Evolutionary conservation across 164 flowering plant species (phyloP).

Genomic region (Protea cynaroides): DNA sequence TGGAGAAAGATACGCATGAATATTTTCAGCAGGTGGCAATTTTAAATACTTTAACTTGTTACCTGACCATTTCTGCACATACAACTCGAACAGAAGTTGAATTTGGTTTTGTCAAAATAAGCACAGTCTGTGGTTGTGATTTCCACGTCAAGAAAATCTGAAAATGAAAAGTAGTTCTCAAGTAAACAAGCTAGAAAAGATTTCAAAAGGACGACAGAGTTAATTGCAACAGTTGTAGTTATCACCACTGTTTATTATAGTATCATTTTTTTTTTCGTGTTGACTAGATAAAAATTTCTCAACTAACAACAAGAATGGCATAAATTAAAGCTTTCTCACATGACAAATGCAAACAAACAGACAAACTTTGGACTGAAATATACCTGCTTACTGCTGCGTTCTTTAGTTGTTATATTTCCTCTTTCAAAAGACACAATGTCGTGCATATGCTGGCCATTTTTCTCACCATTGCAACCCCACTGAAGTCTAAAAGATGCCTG

Average conservation of each 20-base stretch:
- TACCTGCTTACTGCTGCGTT: slow-evolving; percentile 98
- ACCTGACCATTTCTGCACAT: slow-evolving; percentile 92
- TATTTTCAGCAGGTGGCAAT: slow-evolving; percentile 5
- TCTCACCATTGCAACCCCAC: slow-evolving; percentile 81
- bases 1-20: not conserved
- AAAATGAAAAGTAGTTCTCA: slow-evolving; percentile 22
- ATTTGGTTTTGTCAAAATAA: slow-evolving; percentile 90
- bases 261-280: not conserved
- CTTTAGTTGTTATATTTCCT: slow-evolving; percentile 93
- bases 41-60: slow-evolving; percentile 10
- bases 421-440: slow-evolving; percentile 94
- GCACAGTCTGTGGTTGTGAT: slow-evolving; percentile 75
- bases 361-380: not conserved
- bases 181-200: slow-evolving; percentile 7
- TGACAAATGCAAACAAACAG: slow-evolving; percentile 4
- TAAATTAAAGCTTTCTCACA: not conserved
- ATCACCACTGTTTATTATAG: not conserved
- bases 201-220: not conserved
- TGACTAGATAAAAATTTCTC: not conserved
- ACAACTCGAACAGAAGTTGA: slow-evolving; percentile 67
- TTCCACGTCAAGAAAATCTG: slow-evolving; percentile 97
- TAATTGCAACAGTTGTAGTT: not conserved
- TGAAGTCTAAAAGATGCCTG: slow-evolving; percentile 95
- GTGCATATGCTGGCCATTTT: slow-evolving; percentile 87
- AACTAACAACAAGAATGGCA: not conserved